Evolutionary conservation across 73 alveolate species (phyloP).

Genomic region (Stentor coeruleus): DNA sequence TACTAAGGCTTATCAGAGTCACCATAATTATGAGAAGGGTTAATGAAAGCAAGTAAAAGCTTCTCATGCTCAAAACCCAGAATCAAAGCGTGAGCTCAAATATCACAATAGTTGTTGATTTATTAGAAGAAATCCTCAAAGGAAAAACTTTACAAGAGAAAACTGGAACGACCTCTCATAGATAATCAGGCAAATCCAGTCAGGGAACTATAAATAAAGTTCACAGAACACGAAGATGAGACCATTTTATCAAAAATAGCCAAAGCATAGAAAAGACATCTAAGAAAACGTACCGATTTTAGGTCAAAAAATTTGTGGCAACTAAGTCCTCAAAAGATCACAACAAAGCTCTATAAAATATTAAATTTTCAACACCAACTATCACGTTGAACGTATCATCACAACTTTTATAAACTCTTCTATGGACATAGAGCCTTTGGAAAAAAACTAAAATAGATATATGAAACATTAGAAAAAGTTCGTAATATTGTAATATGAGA

Average conservation of each 20-base stretch:
- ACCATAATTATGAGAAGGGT: slow-evolving; percentile 59
- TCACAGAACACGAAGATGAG: neutral
- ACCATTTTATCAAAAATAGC: neutral
- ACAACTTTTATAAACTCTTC: neutral
- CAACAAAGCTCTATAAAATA: slow-evolving; percentile 6
- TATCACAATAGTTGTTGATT: neutral
- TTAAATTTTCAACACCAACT: neutral
- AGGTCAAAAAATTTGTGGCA: slow-evolving; percentile 4
- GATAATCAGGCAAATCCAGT: neutral
- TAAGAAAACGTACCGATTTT: neutral
- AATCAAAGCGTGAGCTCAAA: slow-evolving; percentile 36
- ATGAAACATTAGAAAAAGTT: slow-evolving; percentile 24
- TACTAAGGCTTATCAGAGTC: slow-evolving; percentile 51
- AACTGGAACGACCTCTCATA: neutral
- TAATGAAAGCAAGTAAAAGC: slow-evolving; percentile 46
- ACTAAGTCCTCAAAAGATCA: slow-evolving; percentile 5
- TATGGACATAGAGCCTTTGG: neutral
- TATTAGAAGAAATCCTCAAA: slow-evolving; percentile 20
- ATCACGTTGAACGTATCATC: neutral
- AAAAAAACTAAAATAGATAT: slow-evolving; percentile 17
- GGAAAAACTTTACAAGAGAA: slow-evolving; percentile 13
- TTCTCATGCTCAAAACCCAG: slow-evolving; percentile 28
- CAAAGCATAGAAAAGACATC: slow-evolving; percentile 9
- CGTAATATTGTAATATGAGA: no score
- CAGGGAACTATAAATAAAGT: slow-evolving; percentile 11